phyloP scores from a whole-genome alignment of 345 rosid genomes.

The Anacardium occidentale region DNA sequence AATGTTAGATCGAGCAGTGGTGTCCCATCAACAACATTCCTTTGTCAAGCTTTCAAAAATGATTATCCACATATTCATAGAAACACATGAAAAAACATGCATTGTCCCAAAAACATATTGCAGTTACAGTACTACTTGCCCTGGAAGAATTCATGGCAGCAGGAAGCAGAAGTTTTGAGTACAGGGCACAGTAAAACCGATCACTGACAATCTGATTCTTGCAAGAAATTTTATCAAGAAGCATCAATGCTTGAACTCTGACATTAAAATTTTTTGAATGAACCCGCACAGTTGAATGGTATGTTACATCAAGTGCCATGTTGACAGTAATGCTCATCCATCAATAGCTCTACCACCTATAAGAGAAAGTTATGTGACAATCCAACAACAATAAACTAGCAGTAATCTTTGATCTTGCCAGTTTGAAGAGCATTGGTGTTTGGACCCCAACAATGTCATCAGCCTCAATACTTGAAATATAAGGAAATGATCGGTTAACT shows the following conservation, averaged over 20 bases:
- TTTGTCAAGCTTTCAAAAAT: not conserved
- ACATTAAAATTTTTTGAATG: constrained; percentile 92
- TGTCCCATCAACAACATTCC: not conserved
- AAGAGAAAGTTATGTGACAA: not conserved
- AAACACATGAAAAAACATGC: not conserved
- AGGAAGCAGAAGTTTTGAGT: constrained; percentile 88
- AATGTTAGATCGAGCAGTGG: not conserved
- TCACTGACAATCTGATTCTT: constrained; percentile 95
- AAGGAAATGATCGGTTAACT: constrained; percentile 96
- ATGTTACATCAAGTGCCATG: constrained; percentile 16
- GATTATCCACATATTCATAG: not conserved
- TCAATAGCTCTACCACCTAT: not conserved
- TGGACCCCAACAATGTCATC: constrained; percentile 83
- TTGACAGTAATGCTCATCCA: not conserved
- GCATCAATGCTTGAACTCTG: constrained; percentile 92
- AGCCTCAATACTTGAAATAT: constrained; percentile 76
- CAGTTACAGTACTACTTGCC: constrained; percentile 44
- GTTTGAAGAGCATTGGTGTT: constrained; percentile 85
- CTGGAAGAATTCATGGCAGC: constrained; percentile 90
- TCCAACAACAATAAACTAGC: constrained; percentile 9
- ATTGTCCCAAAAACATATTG: not conserved
- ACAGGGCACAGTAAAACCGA: constrained; percentile 87
- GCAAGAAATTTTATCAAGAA: constrained; percentile 93
- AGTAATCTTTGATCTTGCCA: constrained; percentile 46
- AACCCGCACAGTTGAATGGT: constrained; percentile 51